phyloP scores from a whole-genome alignment of 257 asterid genomes.

The Salvia hispanica region DNA sequence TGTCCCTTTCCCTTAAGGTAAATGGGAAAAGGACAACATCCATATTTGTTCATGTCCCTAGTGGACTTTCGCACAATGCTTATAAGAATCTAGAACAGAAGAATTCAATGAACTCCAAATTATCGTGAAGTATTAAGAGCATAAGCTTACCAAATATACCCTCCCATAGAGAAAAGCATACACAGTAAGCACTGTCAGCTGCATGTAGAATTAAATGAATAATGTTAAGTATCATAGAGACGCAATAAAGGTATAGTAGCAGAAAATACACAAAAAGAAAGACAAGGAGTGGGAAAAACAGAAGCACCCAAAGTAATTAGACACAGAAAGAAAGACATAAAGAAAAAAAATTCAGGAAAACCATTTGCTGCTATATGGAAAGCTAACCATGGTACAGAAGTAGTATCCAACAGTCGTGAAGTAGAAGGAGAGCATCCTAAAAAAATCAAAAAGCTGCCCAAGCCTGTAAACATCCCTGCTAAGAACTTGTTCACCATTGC shows the following conservation, averaged over 20 bases:
- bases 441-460: slow-evolving; percentile 97
- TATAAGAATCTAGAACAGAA: slow-evolving; percentile 12
- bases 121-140: slow-evolving; percentile 11
- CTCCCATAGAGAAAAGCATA: slow-evolving; percentile 93
- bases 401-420: slow-evolving; percentile 97
- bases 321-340: neutral
- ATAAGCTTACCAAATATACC: slow-evolving; percentile 79
- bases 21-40: slow-evolving; percentile 8
- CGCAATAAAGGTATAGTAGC: slow-evolving; percentile 18
- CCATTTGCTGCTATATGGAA: slow-evolving; percentile 21
- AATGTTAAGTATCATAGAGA: slow-evolving; percentile 24
- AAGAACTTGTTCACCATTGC: slow-evolving; percentile 98
- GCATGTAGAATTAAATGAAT: slow-evolving; percentile 43
- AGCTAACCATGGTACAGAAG: slow-evolving; percentile 93
- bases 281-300: slow-evolving; percentile 6
- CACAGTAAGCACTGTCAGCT: slow-evolving; percentile 91
- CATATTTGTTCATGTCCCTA: slow-evolving; percentile 10
- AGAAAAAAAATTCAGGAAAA: slow-evolving; percentile 23
- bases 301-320: slow-evolving; percentile 21
- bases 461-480: slow-evolving; percentile 96
- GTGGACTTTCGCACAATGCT: slow-evolving; percentile 20
- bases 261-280: slow-evolving; percentile 19
- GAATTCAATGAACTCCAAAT: slow-evolving; percentile 13
- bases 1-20: neutral
- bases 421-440: slow-evolving; percentile 95